Evolutionary conservation across 2,329 filamentous ascomycete genomes (phyloP).

Genomic region (Karstenula rhodostoma): DNA sequence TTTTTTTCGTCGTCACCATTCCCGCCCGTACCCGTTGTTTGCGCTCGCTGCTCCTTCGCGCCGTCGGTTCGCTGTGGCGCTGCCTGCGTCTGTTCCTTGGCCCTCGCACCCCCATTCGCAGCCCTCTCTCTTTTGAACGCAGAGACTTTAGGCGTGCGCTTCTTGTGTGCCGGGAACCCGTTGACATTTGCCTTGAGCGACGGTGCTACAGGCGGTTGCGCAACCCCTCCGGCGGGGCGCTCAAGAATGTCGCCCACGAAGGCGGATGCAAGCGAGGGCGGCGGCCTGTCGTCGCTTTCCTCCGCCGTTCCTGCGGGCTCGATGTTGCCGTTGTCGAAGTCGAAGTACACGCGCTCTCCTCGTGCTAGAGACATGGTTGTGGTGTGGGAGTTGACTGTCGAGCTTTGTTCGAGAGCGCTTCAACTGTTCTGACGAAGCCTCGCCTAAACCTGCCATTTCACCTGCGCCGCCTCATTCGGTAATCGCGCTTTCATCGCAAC

Average conservation of each 20-base stretch:
- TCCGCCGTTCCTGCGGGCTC: slow-evolving; percentile 27
- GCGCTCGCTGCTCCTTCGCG: slow-evolving; percentile 22
- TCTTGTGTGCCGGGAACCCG: slow-evolving; percentile 91
- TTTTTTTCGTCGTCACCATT: slow-evolving; percentile 67
- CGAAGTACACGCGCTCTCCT: slow-evolving; percentile 68
- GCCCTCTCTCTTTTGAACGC: slow-evolving; percentile 78
- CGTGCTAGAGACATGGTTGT: slow-evolving; percentile 56
- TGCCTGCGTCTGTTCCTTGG: slow-evolving; percentile 22
- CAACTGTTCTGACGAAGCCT: not conserved
- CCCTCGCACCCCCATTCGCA: slow-evolving; percentile 34
- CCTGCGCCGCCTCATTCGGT: not conserved
- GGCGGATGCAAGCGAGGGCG: slow-evolving; percentile 33
- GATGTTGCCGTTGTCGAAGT: slow-evolving; percentile 63
- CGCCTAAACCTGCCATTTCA: slow-evolving; percentile 18
- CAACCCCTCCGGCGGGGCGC: slow-evolving; percentile 67
- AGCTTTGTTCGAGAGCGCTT: not conserved
- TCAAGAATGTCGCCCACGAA: slow-evolving; percentile 83
- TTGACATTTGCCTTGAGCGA: slow-evolving; percentile 63
- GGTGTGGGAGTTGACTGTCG: not conserved
- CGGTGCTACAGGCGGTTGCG: slow-evolving; percentile 71
- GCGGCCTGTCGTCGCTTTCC: slow-evolving; percentile 24
- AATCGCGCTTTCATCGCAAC: not conserved
- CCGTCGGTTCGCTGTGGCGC: slow-evolving; percentile 5
- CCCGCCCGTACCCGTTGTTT: slow-evolving; percentile 33
- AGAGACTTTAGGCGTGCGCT: slow-evolving; percentile 71